Evolutionary conservation across 495 filamentous ascomycete genomes (phyloP).

Genomic region (Xylaria longipes): DNA sequence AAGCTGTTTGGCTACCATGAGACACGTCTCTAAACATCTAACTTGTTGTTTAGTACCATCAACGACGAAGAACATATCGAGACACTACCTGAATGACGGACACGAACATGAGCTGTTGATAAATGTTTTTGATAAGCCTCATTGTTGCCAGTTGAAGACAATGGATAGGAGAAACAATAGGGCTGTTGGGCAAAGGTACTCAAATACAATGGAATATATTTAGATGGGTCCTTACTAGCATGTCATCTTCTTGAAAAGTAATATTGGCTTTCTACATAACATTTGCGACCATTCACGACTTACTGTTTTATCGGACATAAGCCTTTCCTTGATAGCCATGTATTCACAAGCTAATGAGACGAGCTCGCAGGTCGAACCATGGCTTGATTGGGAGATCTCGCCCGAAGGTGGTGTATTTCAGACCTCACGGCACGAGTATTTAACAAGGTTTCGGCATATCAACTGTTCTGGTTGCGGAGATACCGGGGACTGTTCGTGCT

Average conservation of each 20-base stretch:
- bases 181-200: neutral
- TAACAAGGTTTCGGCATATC: neutral
- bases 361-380: neutral
- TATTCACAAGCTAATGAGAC: neutral
- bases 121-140: neutral
- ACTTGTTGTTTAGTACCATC: neutral
- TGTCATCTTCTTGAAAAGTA: neutral
- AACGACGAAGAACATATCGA: no score
- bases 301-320: neutral
- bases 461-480: neutral
- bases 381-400: neutral
- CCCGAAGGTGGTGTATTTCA: neutral
- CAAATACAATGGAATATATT: neutral
- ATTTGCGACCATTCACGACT: neutral
- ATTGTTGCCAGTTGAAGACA: neutral
- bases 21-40: neutral
- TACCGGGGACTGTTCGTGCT: neutral
- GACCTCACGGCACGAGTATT: neutral
- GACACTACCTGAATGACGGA: no score
- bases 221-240: neutral
- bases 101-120: neutral
- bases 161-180: neutral
- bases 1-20: no score
- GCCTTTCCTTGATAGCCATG: neutral
- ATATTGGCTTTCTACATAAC: neutral